Percentiles rank a stretch among this genome's conserved stretches.
Evolutionary conservation across 768 basidiomycete species (phyloP).

Genomic region (Stropharia rugosoannulata): DNA sequence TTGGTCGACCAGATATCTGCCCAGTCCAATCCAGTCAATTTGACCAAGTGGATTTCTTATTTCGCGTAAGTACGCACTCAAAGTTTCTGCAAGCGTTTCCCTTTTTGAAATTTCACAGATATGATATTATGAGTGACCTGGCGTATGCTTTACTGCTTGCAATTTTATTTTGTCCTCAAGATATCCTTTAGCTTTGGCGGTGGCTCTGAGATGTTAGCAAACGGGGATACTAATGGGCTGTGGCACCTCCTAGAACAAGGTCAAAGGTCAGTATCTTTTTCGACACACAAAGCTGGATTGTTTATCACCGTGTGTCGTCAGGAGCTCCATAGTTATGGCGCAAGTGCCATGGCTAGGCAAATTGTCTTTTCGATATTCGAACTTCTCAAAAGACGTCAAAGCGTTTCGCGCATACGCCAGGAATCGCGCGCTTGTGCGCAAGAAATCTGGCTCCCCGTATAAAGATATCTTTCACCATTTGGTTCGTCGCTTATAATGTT

Average conservation of each 20-base stretch:
- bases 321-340: conserved; percentile 39
- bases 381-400: conserved; percentile 18
- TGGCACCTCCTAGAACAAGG: conserved; percentile 27
- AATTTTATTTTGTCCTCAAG: background rate
- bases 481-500: conserved; percentile 12
- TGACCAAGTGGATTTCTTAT: conserved; percentile 35
- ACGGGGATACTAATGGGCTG: conserved; percentile 25
- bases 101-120: conserved; percentile 16
- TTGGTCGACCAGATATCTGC: conserved; percentile 35
- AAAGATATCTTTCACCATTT: conserved; percentile 32
- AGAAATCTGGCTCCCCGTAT: conserved; percentile 25
- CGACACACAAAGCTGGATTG: background rate
- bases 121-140: conserved; percentile 39
- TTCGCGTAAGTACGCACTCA: conserved; percentile 29
- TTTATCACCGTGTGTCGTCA: conserved; percentile 5
- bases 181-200: conserved; percentile 26
- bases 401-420: conserved; percentile 24
- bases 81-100: background rate
- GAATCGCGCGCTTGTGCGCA: conserved; percentile 18
- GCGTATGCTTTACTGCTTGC: conserved; percentile 21
- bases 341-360: conserved; percentile 25
- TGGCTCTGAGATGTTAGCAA: conserved; percentile 27
- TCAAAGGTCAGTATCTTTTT: conserved; percentile 20
- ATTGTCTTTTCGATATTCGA: conserved; percentile 16
- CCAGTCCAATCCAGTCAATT: conserved; percentile 27